Evolutionary conservation across 2,329 filamentous ascomycete genomes (phyloP).

Genomic region (Rhinocladiella mackenziei): DNA sequence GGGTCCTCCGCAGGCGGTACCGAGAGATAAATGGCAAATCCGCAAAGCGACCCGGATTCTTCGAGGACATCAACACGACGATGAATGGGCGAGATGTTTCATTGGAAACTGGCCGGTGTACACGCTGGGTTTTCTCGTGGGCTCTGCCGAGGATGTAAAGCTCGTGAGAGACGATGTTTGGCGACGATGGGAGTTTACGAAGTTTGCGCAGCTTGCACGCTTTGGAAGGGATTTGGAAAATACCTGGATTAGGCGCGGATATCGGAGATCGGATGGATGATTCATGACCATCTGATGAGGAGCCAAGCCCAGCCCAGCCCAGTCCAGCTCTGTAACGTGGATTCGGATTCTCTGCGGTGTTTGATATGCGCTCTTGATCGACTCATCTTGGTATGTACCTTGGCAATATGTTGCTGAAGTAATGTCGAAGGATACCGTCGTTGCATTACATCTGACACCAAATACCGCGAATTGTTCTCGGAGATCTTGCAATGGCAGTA

Average conservation of each 20-base stretch:
- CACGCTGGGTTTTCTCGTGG: slow-evolving; percentile 18
- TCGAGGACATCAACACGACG: slow-evolving; percentile 4
- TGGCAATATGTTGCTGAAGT: too few relatives aligned
- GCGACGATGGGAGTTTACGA: slow-evolving; percentile 11
- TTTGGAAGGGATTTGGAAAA: slow-evolving; percentile 12
- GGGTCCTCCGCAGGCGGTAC: slow-evolving; percentile 6
- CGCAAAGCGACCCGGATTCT: slow-evolving; percentile 10
- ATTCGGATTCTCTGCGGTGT: too few relatives aligned
- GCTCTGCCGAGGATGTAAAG: slow-evolving; percentile 4
- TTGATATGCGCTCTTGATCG: too few relatives aligned
- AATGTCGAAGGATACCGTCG: too few relatives aligned
- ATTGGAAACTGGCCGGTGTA: slow-evolving; percentile 20
- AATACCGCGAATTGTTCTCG: too few relatives aligned
- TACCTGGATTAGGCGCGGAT: slow-evolving; percentile 10
- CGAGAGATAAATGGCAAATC: slow-evolving; percentile 15
- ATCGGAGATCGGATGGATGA: too few relatives aligned
- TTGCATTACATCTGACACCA: too few relatives aligned
- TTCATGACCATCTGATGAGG: too few relatives aligned
- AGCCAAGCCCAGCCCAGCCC: too few relatives aligned
- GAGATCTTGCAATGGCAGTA: too few relatives aligned
- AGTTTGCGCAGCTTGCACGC: slow-evolving; percentile 12
- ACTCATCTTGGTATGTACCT: too few relatives aligned
- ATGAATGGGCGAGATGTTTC: slow-evolving; percentile 15
- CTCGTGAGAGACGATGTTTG: slow-evolving; percentile 11
- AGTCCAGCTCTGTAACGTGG: too few relatives aligned